A percentile compares a stretch with the other conserved stretches of the same genome.
phyloP scores from a whole-genome alignment of 352 stramenopile genomes.

The Discostella stelligera region DNA sequence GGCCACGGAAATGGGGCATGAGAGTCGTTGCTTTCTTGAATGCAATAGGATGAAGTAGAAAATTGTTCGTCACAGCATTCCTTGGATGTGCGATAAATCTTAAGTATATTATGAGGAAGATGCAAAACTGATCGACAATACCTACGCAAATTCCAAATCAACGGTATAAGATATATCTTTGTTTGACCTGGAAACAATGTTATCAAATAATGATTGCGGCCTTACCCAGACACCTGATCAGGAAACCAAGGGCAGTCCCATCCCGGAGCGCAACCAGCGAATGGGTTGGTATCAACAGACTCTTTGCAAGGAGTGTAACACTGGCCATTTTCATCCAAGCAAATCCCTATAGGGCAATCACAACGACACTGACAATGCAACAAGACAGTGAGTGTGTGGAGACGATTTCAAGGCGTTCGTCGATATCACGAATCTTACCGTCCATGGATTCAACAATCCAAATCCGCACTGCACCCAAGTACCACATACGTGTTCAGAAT shows the following conservation, averaged over 20 bases:
- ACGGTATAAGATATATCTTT: background rate
- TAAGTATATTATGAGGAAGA: slow-evolving; percentile 16
- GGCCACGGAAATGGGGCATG: slow-evolving; percentile 30
- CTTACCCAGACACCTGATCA: slow-evolving; percentile 11
- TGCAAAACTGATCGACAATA: slow-evolving; percentile 27
- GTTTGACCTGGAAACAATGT: background rate
- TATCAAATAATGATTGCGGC: background rate
- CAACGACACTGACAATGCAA: slow-evolving; percentile 24
- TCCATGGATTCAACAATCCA: slow-evolving; percentile 41
- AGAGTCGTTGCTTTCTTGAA: slow-evolving; percentile 11
- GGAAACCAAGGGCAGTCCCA: slow-evolving; percentile 49
- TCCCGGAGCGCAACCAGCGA: slow-evolving; percentile 29
- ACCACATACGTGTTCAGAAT: background rate
- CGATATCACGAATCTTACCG: background rate
- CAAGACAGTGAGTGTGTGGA: background rate
- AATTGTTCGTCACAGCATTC: slow-evolving; percentile 37
- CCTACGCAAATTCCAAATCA: background rate
- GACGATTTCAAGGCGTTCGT: background rate
- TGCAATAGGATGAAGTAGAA: slow-evolving; percentile 14
- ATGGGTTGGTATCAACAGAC: slow-evolving; percentile 42
- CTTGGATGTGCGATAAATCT: slow-evolving; percentile 38
- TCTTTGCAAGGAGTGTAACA: slow-evolving; percentile 33
- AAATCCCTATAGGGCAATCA: slow-evolving; percentile 46
- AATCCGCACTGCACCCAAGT: slow-evolving; percentile 14
- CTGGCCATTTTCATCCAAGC: slow-evolving; percentile 41